A percentile compares a stretch with the other conserved stretches of the same genome.
These are phyloP conservation scores for Rugonectria rugulosa DNA, from an alignment of 2,329 filamentous ascomycete genomes.

Conservation along the genomic window DNA sequence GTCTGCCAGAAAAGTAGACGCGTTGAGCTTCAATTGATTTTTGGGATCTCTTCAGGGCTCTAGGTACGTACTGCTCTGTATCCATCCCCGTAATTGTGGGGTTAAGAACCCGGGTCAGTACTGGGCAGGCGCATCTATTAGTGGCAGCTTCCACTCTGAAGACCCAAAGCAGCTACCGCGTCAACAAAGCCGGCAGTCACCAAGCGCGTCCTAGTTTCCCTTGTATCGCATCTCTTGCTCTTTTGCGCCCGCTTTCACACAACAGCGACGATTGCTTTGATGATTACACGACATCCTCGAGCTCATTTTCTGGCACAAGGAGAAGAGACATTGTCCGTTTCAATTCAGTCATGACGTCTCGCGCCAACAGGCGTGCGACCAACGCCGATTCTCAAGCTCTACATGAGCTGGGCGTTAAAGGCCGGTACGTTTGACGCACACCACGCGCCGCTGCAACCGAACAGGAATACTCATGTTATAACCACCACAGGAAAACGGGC, in stretches of 20 bases:
- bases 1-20: conserved; percentile 10
- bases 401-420: conserved; percentile 46
- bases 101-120: background rate
- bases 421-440: conserved; percentile 44
- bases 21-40: conserved; percentile 18
- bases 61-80: too few relatives aligned
- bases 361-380: conserved; percentile 41
- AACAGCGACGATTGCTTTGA: background rate
- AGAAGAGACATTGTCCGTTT: background rate
- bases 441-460: background rate
- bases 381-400: conserved; percentile 43
- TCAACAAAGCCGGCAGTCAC: conserved; percentile 16
- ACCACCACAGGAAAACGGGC: conserved; percentile 79
- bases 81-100: background rate
- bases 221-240: conserved; percentile 14
- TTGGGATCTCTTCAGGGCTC: background rate
- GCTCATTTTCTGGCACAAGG: background rate
- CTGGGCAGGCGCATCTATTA: background rate
- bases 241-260: conserved; percentile 4
- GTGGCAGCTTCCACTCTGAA: conserved; percentile 15
- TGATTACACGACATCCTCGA: background rate
- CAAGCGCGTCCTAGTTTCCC: conserved; percentile 30
- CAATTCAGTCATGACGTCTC: conserved; percentile 42
- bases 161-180: conserved; percentile 20
- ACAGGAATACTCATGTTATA: conserved; percentile 15